A percentile compares a stretch with the other conserved stretches of the same genome.
Conservation (phyloP, 2,329 filamentous ascomycete genomes). For the Aspergillus persii region DNA sequence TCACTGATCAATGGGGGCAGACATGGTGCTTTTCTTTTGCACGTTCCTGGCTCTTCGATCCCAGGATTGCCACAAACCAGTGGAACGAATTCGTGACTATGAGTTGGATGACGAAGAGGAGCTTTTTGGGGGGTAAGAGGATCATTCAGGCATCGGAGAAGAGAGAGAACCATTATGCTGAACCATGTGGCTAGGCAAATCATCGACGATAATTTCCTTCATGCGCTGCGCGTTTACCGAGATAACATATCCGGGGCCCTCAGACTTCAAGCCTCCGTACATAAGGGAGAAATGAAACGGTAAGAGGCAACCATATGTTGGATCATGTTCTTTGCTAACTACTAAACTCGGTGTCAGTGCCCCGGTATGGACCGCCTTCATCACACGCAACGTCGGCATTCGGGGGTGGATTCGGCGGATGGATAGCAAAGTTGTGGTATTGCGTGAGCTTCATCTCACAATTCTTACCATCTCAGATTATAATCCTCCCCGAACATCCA, state of each 20-base stretch:
- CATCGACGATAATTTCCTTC: constrained; percentile 50
- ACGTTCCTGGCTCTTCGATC: constrained; percentile 58
- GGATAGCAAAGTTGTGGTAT: constrained; percentile 43
- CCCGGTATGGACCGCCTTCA: constrained; percentile 62
- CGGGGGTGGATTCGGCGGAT: constrained; percentile 49
- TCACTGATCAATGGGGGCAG: constrained; percentile 27
- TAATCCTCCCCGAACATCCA: constrained; percentile 34
- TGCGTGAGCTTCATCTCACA: constrained; percentile 53
- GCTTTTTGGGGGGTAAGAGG: constrained; percentile 50
- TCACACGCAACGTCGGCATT: constrained; percentile 48
- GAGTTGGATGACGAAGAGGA: constrained; percentile 50
- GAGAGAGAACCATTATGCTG: constrained; percentile 8
- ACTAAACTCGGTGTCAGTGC: constrained; percentile 33
- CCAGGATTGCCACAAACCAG: constrained; percentile 48
- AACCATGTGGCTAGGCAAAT: constrained; percentile 44
- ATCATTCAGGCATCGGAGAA: not conserved
- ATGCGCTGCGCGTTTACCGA: constrained; percentile 55
- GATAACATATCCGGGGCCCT: constrained; percentile 53
- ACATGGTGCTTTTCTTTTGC: constrained; percentile 58
- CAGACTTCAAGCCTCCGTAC: constrained; percentile 56
- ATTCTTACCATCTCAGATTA: constrained; percentile 55
- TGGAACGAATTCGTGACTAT: constrained; percentile 46
- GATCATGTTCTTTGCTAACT: not conserved
- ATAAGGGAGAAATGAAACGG: constrained; percentile 52
- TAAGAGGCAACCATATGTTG: constrained; percentile 20